Evolutionary conservation across 2,329 filamentous ascomycete species (phyloP), one percentile per base, ranked within the genome.

Genomic region (Hysterium pulicare): DNA sequence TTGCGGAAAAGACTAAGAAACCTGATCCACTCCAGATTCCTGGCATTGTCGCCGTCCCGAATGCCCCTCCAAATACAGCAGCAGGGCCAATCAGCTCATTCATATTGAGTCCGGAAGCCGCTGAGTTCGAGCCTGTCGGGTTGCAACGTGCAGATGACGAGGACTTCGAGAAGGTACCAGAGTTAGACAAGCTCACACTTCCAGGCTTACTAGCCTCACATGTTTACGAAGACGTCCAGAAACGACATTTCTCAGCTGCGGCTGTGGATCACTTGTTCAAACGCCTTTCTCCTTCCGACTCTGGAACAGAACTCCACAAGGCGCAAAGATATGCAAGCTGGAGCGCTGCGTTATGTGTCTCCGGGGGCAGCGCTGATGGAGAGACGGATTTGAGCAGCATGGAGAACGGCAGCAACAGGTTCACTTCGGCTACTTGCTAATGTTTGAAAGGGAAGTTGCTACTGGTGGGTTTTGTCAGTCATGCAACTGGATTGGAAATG

Each of bases 151-250:
- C 13, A 13, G 24, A 8, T 13, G 24, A 28, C 24, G 24, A 13
- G 8, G 13, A 22, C 16, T n/a, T 19, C 17, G 34, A 41, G 3
- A 20, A n/a, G n/a, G 8, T 42, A 8, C 35, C 19, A 31, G 37
- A 46, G 11, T 23, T 56, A 11, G 49, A 55, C 34, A 51, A 49
- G 32, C 48, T 57, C 17, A 55, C 48, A 42, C 50, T 57, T 22
- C 50, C 50, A 4, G 54, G 54, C n/a, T 35, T 54, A 33, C 43
- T 53, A 9, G 44, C 54, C 10, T 48, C 48, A 3, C 48, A 47
- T 40, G n/a, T 15, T 15, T 36, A 43, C 45, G 33, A 22, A 23
- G 31, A 44, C 13, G 40, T 46, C 13, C 45, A 42, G n/a, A 46
- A 26, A 31, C 44, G 52, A 16, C 47, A 53, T 19, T 46, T 46